Percentiles rank a stretch among this genome's conserved stretches.
Evolutionary conservation across 148 eudicot species (phyloP).

Genomic region (Camellia japonica): DNA sequence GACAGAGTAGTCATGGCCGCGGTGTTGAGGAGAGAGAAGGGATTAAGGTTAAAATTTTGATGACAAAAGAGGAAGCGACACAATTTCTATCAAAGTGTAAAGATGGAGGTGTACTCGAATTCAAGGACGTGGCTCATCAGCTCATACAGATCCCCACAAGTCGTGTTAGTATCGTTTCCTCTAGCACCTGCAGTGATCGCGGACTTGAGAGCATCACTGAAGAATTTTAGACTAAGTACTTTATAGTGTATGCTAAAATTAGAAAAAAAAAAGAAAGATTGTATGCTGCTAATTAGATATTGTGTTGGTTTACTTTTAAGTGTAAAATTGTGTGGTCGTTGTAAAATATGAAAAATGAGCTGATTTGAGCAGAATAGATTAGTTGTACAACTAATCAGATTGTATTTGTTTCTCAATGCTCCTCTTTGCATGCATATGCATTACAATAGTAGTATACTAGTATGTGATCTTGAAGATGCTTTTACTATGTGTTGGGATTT

Average conservation of each 20-base stretch:
- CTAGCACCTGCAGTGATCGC: not conserved
- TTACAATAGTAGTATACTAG: too few relatives aligned
- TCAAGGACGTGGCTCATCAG: conserved; percentile 41
- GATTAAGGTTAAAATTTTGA: conserved; percentile 39
- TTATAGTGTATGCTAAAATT: not conserved
- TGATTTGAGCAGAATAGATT: too few relatives aligned
- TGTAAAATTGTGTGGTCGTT: too few relatives aligned
- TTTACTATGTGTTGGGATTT: too few relatives aligned
- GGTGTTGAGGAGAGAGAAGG: not conserved
- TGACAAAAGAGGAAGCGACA: conserved; percentile 55
- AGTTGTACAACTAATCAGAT: too few relatives aligned
- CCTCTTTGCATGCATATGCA: too few relatives aligned
- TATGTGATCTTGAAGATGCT: too few relatives aligned
- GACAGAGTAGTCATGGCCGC: not conserved
- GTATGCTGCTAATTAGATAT: too few relatives aligned
- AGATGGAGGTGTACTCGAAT: conserved; percentile 40
- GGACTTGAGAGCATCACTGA: not conserved
- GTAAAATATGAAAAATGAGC: too few relatives aligned
- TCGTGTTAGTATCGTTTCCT: conserved; percentile 26
- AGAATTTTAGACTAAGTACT: not conserved
- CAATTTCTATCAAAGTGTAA: conserved; percentile 38
- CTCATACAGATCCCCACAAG: conserved; percentile 37
- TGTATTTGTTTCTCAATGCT: too few relatives aligned
- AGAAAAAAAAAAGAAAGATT: not conserved
- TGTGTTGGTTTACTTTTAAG: too few relatives aligned